A percentile compares a stretch with the other conserved stretches of the same genome.
Conservation (phyloP, 352 stramenopile species). For the Phytophthora tubulina region DNA sequence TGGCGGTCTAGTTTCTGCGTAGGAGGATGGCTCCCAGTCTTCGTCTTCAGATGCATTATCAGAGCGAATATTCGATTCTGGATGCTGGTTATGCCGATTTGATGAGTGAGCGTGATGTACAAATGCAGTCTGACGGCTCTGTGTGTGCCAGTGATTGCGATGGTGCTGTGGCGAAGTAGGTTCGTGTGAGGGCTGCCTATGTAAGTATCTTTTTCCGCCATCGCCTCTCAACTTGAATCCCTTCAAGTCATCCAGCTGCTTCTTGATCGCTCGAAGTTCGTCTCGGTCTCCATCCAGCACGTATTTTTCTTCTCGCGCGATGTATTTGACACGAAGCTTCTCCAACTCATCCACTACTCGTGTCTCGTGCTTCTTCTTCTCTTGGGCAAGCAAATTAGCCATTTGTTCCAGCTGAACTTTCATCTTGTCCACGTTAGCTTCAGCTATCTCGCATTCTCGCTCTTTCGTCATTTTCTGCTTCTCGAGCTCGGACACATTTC, state of each 20-base stretch:
- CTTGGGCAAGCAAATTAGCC: constrained; percentile 54
- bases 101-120: constrained; percentile 11
- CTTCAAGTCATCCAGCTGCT: constrained; percentile 80
- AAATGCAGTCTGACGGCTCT: constrained; percentile 18
- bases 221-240: constrained; percentile 46
- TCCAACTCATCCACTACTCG: constrained; percentile 76
- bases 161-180: constrained; percentile 17
- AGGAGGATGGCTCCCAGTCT: constrained; percentile 20
- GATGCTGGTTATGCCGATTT: constrained; percentile 2
- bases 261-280: constrained; percentile 84
- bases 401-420: constrained; percentile 71
- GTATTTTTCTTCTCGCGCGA: constrained; percentile 82
- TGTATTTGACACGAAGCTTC: constrained; percentile 83
- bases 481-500: constrained; percentile 66
- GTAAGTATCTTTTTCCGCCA: not conserved
- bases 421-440: constrained; percentile 51
- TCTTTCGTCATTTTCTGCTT: constrained; percentile 62
- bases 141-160: constrained; percentile 20
- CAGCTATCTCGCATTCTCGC: constrained; percentile 47
- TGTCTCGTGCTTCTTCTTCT: constrained; percentile 79
- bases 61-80: constrained; percentile 17
- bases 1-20: constrained; percentile 16
- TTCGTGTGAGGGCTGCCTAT: constrained; percentile 15
- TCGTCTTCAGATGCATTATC: constrained; percentile 21
- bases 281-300: constrained; percentile 83